phyloP scores from a whole-genome alignment of 2,329 filamentous ascomycete genomes.

The Ophidiomyces ophidiicola region DNA sequence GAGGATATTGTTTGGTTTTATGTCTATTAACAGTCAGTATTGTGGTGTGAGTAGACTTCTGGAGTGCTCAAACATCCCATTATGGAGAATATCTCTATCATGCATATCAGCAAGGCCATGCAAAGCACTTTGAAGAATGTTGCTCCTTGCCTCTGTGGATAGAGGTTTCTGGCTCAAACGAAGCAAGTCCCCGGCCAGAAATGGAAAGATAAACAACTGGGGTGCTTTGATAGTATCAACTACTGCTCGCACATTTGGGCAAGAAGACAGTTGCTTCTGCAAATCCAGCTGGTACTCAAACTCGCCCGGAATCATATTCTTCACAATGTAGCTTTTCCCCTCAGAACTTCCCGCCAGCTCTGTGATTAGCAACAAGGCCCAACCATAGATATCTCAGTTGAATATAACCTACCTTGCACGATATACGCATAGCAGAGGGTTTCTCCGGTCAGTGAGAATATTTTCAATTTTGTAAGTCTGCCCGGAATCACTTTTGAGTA shows the following conservation, averaged over 20 bases:
- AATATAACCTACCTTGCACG: slow-evolving; percentile 10
- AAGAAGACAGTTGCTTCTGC: slow-evolving; percentile 19
- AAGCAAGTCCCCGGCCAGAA: slow-evolving; percentile 16
- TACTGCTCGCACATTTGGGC: slow-evolving; percentile 21
- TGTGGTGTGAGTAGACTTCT: slow-evolving; percentile 2
- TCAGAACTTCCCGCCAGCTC: slow-evolving; percentile 7
- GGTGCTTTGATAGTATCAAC: slow-evolving; percentile 18
- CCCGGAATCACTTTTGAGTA: slow-evolving; percentile 13
- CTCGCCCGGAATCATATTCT: slow-evolving; percentile 23
- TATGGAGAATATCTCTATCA: slow-evolving; percentile 25
- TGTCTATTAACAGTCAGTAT: slow-evolving; percentile 19
- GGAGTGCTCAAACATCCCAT: slow-evolving; percentile 17
- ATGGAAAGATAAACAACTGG: slow-evolving; percentile 19
- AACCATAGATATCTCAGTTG: background rate
- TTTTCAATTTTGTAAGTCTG: slow-evolving; percentile 13
- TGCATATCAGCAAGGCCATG: slow-evolving; percentile 26
- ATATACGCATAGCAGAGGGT: slow-evolving; percentile 11
- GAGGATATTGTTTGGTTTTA: slow-evolving; percentile 29
- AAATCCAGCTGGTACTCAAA: slow-evolving; percentile 23
- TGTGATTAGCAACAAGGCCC: background rate
- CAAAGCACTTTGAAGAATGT: slow-evolving; percentile 17
- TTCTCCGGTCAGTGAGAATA: slow-evolving; percentile 9
- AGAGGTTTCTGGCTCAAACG: slow-evolving; percentile 14
- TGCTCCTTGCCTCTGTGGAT: slow-evolving; percentile 11
- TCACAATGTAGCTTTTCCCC: slow-evolving; percentile 13